A percentile compares a stretch with the other conserved stretches of the same genome.
Conservation (phyloP, 2,329 filamentous ascomycete genomes). For the Parascedosporium putredinis region DNA sequence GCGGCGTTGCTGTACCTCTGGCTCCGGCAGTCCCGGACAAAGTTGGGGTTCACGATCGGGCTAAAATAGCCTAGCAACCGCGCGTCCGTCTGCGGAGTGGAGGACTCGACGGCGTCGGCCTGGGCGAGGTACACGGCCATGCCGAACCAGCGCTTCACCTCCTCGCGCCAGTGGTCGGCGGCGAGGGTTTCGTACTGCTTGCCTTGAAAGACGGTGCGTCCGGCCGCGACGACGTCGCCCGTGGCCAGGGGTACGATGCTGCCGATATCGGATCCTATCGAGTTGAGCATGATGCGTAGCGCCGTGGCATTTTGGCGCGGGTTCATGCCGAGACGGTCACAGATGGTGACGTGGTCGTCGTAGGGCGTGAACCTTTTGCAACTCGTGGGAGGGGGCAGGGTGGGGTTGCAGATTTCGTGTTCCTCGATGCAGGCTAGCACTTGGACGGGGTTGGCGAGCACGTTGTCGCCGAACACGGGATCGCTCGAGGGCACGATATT, state of each 20-base stretch:
- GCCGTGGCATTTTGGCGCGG: conserved; percentile 4
- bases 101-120: conserved; percentile 6
- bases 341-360: conserved; percentile 2
- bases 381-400: background rate
- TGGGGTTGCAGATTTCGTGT: conserved; percentile 8
- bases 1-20: conserved; percentile 3
- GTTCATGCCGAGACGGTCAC: background rate
- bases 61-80: background rate
- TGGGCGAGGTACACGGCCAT: conserved; percentile 6
- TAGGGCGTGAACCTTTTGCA: conserved; percentile 5
- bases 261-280: conserved; percentile 1
- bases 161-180: conserved; percentile 6
- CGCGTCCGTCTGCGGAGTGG: conserved; percentile 1
- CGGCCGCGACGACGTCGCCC: conserved; percentile 7
- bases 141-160: conserved; percentile 7
- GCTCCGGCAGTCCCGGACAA: conserved; percentile 5
- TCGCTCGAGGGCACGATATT: conserved; percentile 6
- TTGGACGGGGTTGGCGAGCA: background rate
- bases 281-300: conserved; percentile 4
- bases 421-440: conserved; percentile 8
- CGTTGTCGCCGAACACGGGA: background rate
- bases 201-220: conserved; percentile 4
- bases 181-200: conserved; percentile 8
- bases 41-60: conserved; percentile 2
- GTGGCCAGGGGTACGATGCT: conserved; percentile 4